Evolutionary conservation across 306 rosid genomes (phyloP), one percentile per base, ranked within the genome.

Genomic region (Gastrolobium bilobum): DNA sequence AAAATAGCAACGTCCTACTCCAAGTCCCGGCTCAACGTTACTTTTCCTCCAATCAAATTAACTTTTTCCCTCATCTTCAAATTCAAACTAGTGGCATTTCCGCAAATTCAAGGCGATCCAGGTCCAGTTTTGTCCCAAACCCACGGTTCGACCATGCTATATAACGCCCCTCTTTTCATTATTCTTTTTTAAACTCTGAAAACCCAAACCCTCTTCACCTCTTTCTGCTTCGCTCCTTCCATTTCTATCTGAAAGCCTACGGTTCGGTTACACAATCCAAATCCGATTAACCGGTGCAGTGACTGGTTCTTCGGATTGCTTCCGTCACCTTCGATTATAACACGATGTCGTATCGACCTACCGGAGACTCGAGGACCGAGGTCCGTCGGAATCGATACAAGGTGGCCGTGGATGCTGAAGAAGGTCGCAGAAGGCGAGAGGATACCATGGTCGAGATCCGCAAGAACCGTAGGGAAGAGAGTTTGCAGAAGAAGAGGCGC

Each of bases 401-500:
- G 90, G 96, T 92, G 51, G 96, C 96, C 33, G 96, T 92, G 14
- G 97, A 92, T 40, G 97, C 97, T 43, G 96, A 92, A 81, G 96
- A 92, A 82, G 97, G 97, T 33, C 92, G 96, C 46, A 84, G 97
- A 13, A 84, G 97, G 54, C 86, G 96, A 46, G 97, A 92, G 86
- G 97, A 92, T 71, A 86, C 89, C 52, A 86, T 92, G 93, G 96
- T 92, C 7, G 97, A 90, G 96, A 92, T 92, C 88, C 89, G 97
- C 48, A 92, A 89, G 92, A 90, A 73, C 66, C 92, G 92, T 1
- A 80, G 97, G 26, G 97, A 92, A 54, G 97, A 92, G 87, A 92
- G 96, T 62, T 83, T 92, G 68, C 89, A 80, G 88, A 92, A 92
- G 92, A 90, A 92, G 88, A 88, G 97, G 47, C 96, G 97, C 0